These are phyloP conservation scores for Aspergillus neoniger DNA, from an alignment of 2,329 filamentous ascomycete genomes.

Conservation along the genomic window DNA sequence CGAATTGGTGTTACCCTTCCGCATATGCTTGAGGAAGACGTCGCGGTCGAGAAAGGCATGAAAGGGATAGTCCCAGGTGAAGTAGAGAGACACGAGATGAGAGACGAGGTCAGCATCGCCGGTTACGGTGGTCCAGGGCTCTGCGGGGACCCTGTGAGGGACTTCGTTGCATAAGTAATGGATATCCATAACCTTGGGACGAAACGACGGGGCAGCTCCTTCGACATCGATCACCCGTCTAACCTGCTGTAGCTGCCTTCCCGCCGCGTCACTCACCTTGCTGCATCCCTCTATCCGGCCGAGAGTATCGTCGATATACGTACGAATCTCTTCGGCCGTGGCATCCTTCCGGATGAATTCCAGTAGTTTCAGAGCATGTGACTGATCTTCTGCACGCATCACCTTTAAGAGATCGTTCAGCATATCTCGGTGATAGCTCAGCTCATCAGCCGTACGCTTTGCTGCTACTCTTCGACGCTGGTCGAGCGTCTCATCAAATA, in stretches of 20 bases:
- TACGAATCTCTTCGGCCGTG: constrained; percentile 38
- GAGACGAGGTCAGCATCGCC: constrained; percentile 71
- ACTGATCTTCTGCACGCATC: constrained; percentile 36
- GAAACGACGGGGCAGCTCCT: constrained; percentile 33
- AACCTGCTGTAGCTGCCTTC: constrained; percentile 32
- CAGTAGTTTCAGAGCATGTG: constrained; percentile 31
- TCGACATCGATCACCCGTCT: constrained; percentile 33
- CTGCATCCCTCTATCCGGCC: constrained; percentile 19
- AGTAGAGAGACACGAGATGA: constrained; percentile 88
- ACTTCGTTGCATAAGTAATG: constrained; percentile 42
- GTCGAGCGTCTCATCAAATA: constrained; percentile 64
- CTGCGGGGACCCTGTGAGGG: constrained; percentile 37
- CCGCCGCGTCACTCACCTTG: constrained; percentile 21
- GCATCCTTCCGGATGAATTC: constrained; percentile 40
- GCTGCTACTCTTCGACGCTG: constrained; percentile 48
- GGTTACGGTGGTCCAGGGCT: constrained; percentile 78
- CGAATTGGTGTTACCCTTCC: constrained; percentile 47
- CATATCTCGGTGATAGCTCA: constrained; percentile 42
- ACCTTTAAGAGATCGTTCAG: constrained; percentile 39
- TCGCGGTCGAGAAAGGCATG: constrained; percentile 78
- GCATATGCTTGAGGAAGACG: constrained; percentile 63
- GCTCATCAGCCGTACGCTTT: constrained; percentile 44
- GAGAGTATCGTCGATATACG: constrained; percentile 36
- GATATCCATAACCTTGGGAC: constrained; percentile 45
- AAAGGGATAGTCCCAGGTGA: constrained; percentile 89